Evolutionary conservation across 2,329 filamentous ascomycete genomes (phyloP), one percentile per base, ranked within the genome.

Genomic region (Tricladium varicosporioides): DNA sequence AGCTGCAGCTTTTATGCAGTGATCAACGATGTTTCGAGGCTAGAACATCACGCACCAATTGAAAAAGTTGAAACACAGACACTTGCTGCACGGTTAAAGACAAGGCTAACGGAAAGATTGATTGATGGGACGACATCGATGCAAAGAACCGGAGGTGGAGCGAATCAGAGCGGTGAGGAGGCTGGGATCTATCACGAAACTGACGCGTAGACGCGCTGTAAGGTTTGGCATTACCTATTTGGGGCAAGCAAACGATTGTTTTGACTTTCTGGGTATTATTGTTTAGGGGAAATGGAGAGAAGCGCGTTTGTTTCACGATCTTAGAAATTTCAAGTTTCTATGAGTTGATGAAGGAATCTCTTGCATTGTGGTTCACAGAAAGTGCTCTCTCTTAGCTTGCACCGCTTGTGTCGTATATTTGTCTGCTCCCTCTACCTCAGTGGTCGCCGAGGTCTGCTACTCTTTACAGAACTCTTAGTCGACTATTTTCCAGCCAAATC

Each of bases 151-250:
- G 18, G 22, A 22, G 10, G 43, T n/a, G 13, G 19, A 10, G 45
- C 42, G 48, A 44, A 49, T 22, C 15, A 27, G 50, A 51, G 33
- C 19, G 44, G 27, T 5, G 31, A 33, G 48, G 19, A 15, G 49
- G 36, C 44, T 10, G 19, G 46, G 40, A 36, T 32, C 42, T 40
- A 22, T 36, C 63, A 50, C 59, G 63, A 63, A 49, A 58, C 52
- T 60, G 56, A 62, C 63, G 60, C 60, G 52, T 48, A 57, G 53
- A 53, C 60, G 62, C 60, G 60, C 31, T 32, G 42, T 40, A 47
- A 42, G 45, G 42, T 33, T 48, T 52, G 27, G 22, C 45, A 16
- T 43, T 31, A 48, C 40, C 45, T 46, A n/a, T n/a, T 53, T 32
- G n/a, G 43, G 40, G 14, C 14, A 32, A 40, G 43, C 22, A 32